Percentiles rank a stretch among this genome's conserved stretches.
Evolutionary conservation across 352 stramenopile species (phyloP).

Genomic region (Phytophthora pluvialis): DNA sequence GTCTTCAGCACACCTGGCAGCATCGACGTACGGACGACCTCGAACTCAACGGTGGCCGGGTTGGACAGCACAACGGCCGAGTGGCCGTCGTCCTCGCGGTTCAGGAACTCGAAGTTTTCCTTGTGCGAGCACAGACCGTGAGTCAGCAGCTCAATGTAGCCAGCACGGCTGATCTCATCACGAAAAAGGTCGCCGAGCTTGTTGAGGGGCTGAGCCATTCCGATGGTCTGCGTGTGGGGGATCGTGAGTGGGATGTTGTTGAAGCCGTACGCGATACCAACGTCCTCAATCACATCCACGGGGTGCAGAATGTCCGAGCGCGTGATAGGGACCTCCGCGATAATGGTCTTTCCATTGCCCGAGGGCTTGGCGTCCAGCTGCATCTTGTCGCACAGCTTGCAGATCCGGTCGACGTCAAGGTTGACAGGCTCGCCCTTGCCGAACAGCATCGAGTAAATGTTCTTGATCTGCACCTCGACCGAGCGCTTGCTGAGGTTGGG

Average conservation of each 20-base stretch:
- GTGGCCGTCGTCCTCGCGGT: constrained; percentile 78
- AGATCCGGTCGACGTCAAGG: constrained; percentile 91
- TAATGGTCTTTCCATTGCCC: constrained; percentile 73
- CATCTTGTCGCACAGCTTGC: constrained; percentile 97
- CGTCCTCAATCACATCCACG: constrained; percentile 99
- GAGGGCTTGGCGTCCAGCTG: constrained; percentile 93
- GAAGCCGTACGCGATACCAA: constrained; percentile 99
- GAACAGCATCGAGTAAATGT: constrained; percentile 91
- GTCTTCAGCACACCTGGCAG: constrained; percentile 99
- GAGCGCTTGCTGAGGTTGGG: constrained; percentile 93
- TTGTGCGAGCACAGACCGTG: constrained; percentile 97
- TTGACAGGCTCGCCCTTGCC: constrained; percentile 76
- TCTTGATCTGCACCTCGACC: constrained; percentile 84
- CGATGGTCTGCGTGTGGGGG: constrained; percentile 96
- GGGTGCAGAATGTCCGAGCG: constrained; percentile 98
- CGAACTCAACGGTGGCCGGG: constrained; percentile 99
- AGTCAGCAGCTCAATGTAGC: constrained; percentile 98
- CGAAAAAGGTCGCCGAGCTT: constrained; percentile 97
- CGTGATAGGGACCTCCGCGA: constrained; percentile 96
- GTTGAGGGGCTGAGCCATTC: constrained; percentile 97
- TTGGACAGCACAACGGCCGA: constrained; percentile 97
- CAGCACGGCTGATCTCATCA: constrained; percentile 97
- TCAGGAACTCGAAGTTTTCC: constrained; percentile 98
- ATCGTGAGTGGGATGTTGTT: constrained; percentile 99
- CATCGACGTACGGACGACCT: constrained; percentile 98